Conservation (phyloP, 805 yeast species). For the Clavispora carvajalis region DNA sequence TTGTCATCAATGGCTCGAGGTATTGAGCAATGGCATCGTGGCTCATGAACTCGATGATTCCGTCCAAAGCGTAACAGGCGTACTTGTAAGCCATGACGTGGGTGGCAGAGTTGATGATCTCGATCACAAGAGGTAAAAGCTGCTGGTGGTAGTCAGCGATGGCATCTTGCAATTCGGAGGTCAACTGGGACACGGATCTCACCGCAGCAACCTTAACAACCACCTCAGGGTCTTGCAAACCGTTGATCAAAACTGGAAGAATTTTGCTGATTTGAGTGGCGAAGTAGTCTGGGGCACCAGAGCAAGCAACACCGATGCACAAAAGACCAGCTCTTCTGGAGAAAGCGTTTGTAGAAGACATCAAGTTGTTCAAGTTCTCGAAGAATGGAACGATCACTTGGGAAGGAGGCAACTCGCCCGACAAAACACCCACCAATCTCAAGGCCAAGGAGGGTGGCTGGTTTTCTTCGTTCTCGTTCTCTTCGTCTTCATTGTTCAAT, state of each 20-base stretch:
- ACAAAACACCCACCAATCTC: slow-evolving; percentile 70
- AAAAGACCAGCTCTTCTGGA: slow-evolving; percentile 86
- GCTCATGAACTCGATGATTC: slow-evolving; percentile 85
- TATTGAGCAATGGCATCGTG: slow-evolving; percentile 78
- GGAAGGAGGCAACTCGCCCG: slow-evolving; percentile 84
- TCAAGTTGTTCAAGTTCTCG: slow-evolving; percentile 47
- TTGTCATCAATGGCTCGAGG: slow-evolving; percentile 85
- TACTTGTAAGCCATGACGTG: slow-evolving; percentile 80
- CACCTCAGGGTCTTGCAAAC: slow-evolving; percentile 70
- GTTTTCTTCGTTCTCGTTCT: slow-evolving; percentile 89
- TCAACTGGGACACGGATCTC: slow-evolving; percentile 70
- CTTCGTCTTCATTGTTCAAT: slow-evolving; percentile 75
- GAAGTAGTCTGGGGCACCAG: slow-evolving; percentile 93
- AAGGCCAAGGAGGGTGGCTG: slow-evolving; percentile 73
- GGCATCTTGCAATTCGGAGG: slow-evolving; percentile 77
- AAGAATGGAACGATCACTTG: slow-evolving; percentile 83
- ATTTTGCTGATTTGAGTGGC: slow-evolving; percentile 70
- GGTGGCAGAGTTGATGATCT: slow-evolving; percentile 80
- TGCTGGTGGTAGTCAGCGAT: slow-evolving; percentile 80
- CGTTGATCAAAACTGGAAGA: slow-evolving; percentile 66
- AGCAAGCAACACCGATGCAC: slow-evolving; percentile 74
- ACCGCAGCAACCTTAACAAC: slow-evolving; percentile 83
- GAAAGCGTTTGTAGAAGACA: slow-evolving; percentile 55
- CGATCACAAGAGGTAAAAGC: slow-evolving; percentile 80
- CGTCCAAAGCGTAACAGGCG: slow-evolving; percentile 88